Evolutionary conservation across 2,329 filamentous ascomycete genomes (phyloP).

Genomic region (Penicillium sp.): DNA sequence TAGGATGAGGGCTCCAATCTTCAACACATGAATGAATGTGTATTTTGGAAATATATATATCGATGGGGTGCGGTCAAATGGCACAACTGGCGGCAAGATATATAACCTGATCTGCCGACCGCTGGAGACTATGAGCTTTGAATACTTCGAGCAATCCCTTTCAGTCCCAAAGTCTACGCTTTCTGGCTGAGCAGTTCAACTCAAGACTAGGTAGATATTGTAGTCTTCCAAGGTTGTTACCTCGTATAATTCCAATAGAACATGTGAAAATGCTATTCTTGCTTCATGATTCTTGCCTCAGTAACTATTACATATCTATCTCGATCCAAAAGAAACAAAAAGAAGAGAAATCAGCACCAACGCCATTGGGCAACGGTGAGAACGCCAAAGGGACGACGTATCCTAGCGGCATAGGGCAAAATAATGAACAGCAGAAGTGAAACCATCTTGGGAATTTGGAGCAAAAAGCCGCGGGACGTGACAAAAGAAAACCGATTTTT

Average conservation of each 20-base stretch:
- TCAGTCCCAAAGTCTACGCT: too few species aligned
- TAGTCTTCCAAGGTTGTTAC: too few species aligned
- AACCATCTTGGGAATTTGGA: conserved; percentile 6
- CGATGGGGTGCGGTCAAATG: too few species aligned
- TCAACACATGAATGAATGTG: too few species aligned
- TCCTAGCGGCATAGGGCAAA: conserved; percentile 7
- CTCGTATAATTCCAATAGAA: neutral
- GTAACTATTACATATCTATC: conserved; percentile 24
- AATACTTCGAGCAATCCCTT: too few species aligned
- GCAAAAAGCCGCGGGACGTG: conserved; percentile 11
- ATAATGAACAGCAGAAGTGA: conserved; percentile 11
- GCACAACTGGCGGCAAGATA: too few species aligned
- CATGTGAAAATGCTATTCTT: conserved; percentile 8
- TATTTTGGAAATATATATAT: too few species aligned
- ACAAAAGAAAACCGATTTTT: conserved; percentile 7
- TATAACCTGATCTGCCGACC: too few species aligned
- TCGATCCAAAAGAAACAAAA: conserved; percentile 6
- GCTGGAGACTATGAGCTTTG: too few species aligned
- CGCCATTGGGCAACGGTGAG: conserved; percentile 5
- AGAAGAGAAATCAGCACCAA: conserved; percentile 19
- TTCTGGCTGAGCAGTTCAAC: too few species aligned
- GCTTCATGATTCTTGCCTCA: conserved; percentile 29
- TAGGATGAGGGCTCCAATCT: too few species aligned
- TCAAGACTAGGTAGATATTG: too few species aligned
- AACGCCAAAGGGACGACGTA: conserved; percentile 1